These are phyloP conservation scores for Endocarpon pusillum DNA, from an alignment of 495 filamentous ascomycete species.

Conservation along the genomic window DNA sequence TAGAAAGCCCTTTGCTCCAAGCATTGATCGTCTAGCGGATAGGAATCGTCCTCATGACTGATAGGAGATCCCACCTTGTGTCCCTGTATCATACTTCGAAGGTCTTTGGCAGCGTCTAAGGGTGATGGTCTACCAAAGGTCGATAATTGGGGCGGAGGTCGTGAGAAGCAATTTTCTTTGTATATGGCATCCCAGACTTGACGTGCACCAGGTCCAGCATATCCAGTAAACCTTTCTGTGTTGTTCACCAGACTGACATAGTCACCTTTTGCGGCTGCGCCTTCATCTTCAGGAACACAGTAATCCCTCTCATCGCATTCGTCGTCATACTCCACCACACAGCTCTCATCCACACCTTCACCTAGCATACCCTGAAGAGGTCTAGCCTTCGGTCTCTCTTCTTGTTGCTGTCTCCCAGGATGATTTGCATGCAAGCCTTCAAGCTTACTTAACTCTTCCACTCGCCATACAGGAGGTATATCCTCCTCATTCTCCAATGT, in stretches of 20 bases:
- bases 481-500: constrained; percentile 91
- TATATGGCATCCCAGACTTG: constrained; percentile 96
- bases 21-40: constrained; percentile 77
- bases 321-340: constrained; percentile 92
- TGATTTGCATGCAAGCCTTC: constrained; percentile 83
- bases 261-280: constrained; percentile 71
- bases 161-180: constrained; percentile 90
- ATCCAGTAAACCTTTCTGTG: constrained; percentile 90
- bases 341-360: constrained; percentile 79
- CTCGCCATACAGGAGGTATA: constrained; percentile 79
- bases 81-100: constrained; percentile 62
- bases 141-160: constrained; percentile 30
- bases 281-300: constrained; percentile 91
- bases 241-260: constrained; percentile 91
- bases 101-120: constrained; percentile 58
- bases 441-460: constrained; percentile 80
- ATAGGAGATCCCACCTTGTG: constrained; percentile 30
- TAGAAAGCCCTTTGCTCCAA: constrained; percentile 97
- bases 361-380: constrained; percentile 74
- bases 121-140: constrained; percentile 11
- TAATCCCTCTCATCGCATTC: constrained; percentile 97
- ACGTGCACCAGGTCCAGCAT: constrained; percentile 61
- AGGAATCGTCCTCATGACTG: constrained; percentile 16
- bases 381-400: constrained; percentile 43
- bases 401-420: constrained; percentile 55